Conservation (phyloP, 352 stramenopile species). For the Pythium folliculosum region DNA sequence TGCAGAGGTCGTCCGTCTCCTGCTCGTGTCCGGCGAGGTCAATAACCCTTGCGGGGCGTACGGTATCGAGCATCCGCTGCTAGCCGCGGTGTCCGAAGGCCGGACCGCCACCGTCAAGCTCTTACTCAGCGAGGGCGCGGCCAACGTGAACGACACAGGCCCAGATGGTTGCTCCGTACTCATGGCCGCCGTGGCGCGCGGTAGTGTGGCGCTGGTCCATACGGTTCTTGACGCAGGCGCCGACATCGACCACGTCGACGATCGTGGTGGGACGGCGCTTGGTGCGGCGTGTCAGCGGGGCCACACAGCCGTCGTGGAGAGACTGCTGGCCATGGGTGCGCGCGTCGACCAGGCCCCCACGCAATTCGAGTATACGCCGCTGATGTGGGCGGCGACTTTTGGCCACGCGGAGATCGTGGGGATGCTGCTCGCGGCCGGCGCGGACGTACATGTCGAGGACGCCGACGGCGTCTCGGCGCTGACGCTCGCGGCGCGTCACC, state of each 20-base stretch:
- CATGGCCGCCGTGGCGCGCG: not conserved
- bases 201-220: not conserved
- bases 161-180: not conserved
- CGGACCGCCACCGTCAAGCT: not conserved
- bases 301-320: not conserved
- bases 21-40: not conserved
- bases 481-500: not conserved
- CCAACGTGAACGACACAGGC: not conserved
- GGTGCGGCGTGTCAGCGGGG: not conserved
- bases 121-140: not conserved
- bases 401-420: not conserved
- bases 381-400: not conserved
- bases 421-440: not conserved
- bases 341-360: not conserved
- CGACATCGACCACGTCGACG: not conserved
- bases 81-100: not conserved
- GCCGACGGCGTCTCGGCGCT: not conserved
- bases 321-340: not conserved
- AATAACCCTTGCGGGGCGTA: not conserved
- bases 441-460: not conserved
- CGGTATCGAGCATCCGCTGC: not conserved
- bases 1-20: not conserved
- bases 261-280: not conserved
- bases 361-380: not conserved
- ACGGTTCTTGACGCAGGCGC: not conserved